Percentiles rank a stretch among this genome's conserved stretches.
These are phyloP conservation scores for Byssothecium circinans DNA, from an alignment of 2,329 filamentous ascomycete species.

Conservation along the genomic window DNA sequence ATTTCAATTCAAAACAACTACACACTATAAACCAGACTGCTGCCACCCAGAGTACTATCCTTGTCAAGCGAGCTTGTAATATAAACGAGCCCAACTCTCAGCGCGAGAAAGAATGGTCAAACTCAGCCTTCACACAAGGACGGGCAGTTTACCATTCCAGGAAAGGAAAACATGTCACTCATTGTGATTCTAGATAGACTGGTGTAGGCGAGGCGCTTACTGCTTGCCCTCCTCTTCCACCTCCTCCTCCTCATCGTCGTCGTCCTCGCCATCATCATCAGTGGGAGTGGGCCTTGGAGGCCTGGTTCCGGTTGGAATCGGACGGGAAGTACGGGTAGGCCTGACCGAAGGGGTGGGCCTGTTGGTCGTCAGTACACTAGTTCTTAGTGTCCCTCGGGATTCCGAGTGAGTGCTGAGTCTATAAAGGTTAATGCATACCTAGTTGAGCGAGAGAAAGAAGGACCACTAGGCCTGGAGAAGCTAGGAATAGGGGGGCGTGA, in stretches of 20 bases:
- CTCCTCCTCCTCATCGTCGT: conserved; percentile 15
- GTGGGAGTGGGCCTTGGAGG: conserved; percentile 14
- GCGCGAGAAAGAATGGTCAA: too few relatives aligned
- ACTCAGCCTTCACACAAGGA: too few relatives aligned
- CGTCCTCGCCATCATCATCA: conserved; percentile 9
- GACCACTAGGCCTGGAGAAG: conserved; percentile 3
- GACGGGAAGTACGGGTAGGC: conserved; percentile 2
- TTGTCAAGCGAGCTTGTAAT: too few relatives aligned
- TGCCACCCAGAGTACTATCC: too few relatives aligned
- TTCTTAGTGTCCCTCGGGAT: not conserved
- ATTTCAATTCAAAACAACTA: too few relatives aligned
- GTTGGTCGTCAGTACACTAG: not conserved
- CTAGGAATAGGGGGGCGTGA: conserved; percentile 6
- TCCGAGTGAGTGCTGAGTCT: too few relatives aligned
- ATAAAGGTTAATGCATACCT: not conserved
- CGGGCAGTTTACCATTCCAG: too few relatives aligned
- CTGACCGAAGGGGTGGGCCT: conserved; percentile 11
- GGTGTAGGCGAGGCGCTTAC: not conserved
- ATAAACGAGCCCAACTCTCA: too few relatives aligned
- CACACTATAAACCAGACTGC: too few relatives aligned
- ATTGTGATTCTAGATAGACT: not conserved
- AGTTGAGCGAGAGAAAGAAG: conserved; percentile 13
- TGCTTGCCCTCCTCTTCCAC: too few relatives aligned
- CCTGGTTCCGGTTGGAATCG: not conserved
- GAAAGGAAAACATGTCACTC: too few relatives aligned